Evolutionary conservation across 345 rosid genomes (phyloP).

Genomic region (Excoecaria cochinchinensis): DNA sequence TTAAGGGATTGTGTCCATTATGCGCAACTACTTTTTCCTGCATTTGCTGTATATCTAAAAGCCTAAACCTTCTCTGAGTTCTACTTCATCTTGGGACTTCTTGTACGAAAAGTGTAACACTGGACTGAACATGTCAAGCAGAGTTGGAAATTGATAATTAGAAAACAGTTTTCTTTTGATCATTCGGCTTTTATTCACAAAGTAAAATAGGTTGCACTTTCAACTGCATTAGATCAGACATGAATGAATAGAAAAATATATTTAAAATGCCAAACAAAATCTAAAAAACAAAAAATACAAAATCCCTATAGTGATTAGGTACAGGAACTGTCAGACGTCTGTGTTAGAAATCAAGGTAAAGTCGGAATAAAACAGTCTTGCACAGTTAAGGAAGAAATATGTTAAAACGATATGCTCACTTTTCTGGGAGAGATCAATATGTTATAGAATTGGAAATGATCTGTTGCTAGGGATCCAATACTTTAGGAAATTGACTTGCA

Average conservation of each 20-base stretch:
- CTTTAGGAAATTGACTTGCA: neutral
- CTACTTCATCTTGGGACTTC: constrained; percentile 2
- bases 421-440: neutral
- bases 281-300: neutral
- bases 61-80: constrained; percentile 8
- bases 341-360: neutral
- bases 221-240: neutral
- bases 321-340: neutral
- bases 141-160: constrained; percentile 6
- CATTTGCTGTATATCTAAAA: constrained; percentile 8
- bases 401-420: neutral
- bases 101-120: neutral
- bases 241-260: neutral
- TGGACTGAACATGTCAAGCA: constrained; percentile 11
- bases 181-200: neutral
- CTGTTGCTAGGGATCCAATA: neutral
- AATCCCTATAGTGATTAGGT: neutral
- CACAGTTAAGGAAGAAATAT: neutral
- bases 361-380: neutral
- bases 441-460: neutral
- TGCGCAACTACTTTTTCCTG: neutral
- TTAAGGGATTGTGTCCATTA: neutral
- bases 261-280: neutral
- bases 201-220: neutral
- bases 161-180: neutral